These are phyloP conservation scores for Sporisorium graminicola DNA, from an alignment of 1,284 basidiomycete species.

Conservation along the genomic window DNA sequence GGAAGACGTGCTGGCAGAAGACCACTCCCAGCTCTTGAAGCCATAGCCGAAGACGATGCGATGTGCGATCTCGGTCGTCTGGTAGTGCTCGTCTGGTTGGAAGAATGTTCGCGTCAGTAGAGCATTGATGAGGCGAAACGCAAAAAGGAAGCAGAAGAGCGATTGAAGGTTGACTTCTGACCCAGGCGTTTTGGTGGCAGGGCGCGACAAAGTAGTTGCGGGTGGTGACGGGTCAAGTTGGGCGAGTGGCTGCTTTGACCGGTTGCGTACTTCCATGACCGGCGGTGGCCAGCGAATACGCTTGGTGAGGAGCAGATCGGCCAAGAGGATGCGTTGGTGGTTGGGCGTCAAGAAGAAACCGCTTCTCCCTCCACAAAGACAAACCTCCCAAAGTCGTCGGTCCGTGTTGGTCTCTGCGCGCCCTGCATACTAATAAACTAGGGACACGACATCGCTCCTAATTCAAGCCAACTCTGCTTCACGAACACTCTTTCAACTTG, in stretches of 20 bases:
- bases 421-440: no score
- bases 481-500: no score
- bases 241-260: neutral
- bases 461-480: no score
- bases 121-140: slow-evolving; percentile 72
- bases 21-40: slow-evolving; percentile 96
- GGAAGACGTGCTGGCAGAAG: neutral
- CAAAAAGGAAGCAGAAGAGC: slow-evolving; percentile 57
- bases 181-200: neutral
- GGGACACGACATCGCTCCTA: no score
- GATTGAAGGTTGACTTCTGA: slow-evolving; percentile 8
- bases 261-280: slow-evolving; percentile 3
- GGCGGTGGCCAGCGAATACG: neutral
- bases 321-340: neutral
- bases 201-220: neutral
- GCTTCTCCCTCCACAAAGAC: neutral
- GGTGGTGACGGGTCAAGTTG: neutral
- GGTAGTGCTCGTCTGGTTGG: slow-evolving; percentile 98
- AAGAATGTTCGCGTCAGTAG: slow-evolving; percentile 86
- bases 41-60: slow-evolving; percentile 90
- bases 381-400: neutral
- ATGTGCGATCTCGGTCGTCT: slow-evolving; percentile 93
- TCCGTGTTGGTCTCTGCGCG: neutral
- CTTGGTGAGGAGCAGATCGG: neutral
- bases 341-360: neutral